Percentiles rank a stretch among this genome's conserved stretches.
These are phyloP conservation scores for Nyssa sinensis DNA, from an alignment of 148 eudicot species.

Conservation along the genomic window DNA sequence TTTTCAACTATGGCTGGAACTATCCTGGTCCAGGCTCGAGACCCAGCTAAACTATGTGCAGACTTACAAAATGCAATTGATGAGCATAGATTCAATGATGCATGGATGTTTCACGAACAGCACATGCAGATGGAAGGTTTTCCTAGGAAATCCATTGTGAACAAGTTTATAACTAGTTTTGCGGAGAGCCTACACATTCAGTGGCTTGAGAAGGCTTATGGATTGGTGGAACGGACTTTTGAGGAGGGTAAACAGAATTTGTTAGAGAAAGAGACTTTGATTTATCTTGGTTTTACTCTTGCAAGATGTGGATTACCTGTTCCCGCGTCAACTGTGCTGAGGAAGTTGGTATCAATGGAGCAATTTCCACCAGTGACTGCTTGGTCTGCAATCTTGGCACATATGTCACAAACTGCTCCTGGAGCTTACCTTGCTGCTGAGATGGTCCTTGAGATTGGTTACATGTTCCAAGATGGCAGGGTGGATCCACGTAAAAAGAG, in stretches of 20 bases:
- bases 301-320: conserved; percentile 61
- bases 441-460: conserved; percentile 87
- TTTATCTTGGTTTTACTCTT: conserved; percentile 66
- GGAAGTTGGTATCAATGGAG: conserved; percentile 70
- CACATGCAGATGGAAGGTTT: conserved; percentile 92
- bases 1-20: conserved; percentile 53
- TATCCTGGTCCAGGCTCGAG: conserved; percentile 78
- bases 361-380: conserved; percentile 66
- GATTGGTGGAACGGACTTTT: conserved; percentile 65
- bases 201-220: conserved; percentile 69
- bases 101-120: conserved; percentile 68
- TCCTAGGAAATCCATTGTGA: conserved; percentile 68
- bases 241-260: conserved; percentile 65
- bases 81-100: conserved; percentile 59
- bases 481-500: conserved; percentile 92
- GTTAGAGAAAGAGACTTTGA: conserved; percentile 60
- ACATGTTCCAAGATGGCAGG: conserved; percentile 79
- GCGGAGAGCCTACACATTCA: conserved; percentile 54
- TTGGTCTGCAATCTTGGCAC: conserved; percentile 73
- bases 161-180: conserved; percentile 48
- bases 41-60: conserved; percentile 64
- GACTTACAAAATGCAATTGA: conserved; percentile 60
- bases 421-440: conserved; percentile 90
- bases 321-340: conserved; percentile 65
- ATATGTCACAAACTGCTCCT: conserved; percentile 60